Evolutionary conservation across 768 basidiomycete genomes (phyloP).

Genomic region (Mycena kentingensis): DNA sequence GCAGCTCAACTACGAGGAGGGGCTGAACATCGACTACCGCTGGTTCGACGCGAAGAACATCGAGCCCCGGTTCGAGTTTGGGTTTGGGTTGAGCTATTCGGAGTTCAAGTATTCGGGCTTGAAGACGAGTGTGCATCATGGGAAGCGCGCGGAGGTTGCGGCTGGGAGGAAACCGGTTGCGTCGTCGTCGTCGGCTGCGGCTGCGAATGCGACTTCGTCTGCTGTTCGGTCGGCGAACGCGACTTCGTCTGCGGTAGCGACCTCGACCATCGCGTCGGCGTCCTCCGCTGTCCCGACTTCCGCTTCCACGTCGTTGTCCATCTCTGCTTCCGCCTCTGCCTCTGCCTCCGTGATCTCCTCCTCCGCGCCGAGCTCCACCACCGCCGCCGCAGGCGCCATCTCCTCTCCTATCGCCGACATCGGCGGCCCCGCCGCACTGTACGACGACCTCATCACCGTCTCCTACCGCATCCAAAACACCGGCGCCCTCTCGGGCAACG

Average conservation of each 20-base stretch:
- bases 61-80: constrained; percentile 28
- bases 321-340: background rate
- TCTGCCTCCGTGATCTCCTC: constrained; percentile 12
- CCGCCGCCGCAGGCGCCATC: background rate
- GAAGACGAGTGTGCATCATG: constrained; percentile 4
- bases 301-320: background rate
- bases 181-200: background rate
- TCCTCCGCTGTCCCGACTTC: background rate
- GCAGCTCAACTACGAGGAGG: background rate
- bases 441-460: constrained; percentile 31
- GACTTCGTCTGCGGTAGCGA: background rate
- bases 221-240: background rate
- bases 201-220: background rate
- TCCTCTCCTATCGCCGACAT: constrained; percentile 11
- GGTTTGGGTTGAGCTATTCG: constrained; percentile 45
- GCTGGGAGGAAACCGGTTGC: background rate
- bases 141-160: constrained; percentile 1
- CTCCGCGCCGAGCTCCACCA: constrained; percentile 12
- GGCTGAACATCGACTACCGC: constrained; percentile 32
- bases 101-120: constrained; percentile 40
- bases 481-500: constrained; percentile 28
- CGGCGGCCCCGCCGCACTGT: constrained; percentile 20
- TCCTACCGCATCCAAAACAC: constrained; percentile 37
- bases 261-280: background rate
- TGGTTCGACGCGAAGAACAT: constrained; percentile 37